Evolutionary conservation across 129 eudicot genomes (phyloP).

Genomic region (Arctium minus): DNA sequence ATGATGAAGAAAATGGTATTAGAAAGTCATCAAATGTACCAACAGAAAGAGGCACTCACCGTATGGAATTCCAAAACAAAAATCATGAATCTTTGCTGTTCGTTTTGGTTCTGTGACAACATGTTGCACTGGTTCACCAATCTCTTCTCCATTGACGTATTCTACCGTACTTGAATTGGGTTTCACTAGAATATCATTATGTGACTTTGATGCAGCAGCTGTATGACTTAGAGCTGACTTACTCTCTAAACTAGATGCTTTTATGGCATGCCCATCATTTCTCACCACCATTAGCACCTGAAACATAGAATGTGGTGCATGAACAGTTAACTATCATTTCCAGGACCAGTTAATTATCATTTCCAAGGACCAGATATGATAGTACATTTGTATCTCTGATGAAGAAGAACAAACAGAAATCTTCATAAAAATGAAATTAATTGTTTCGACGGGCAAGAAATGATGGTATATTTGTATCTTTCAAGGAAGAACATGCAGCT

Average conservation of each 20-base stretch:
- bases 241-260: conserved; percentile 36
- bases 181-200: conserved; percentile 32
- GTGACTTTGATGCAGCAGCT: conserved; percentile 39
- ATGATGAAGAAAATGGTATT: neutral
- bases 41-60: conserved; percentile 44
- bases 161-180: conserved; percentile 35
- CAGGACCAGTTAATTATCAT: neutral
- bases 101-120: conserved; percentile 36
- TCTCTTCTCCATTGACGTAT: conserved; percentile 31
- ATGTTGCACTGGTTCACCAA: conserved; percentile 33
- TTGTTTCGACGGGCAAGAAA: neutral
- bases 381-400: neutral
- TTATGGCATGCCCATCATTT: conserved; percentile 43
- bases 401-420: neutral
- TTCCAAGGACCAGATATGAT: neutral
- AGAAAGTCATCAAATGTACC: neutral
- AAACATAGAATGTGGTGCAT: conserved; percentile 5
- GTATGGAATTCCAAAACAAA: conserved; percentile 78
- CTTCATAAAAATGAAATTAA: neutral
- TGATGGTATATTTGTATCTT: neutral
- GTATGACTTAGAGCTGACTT: conserved; percentile 30
- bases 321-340: neutral
- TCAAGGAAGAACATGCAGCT: neutral
- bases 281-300: conserved; percentile 47
- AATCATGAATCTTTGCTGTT: conserved; percentile 87